phyloP scores from a whole-genome alignment of 2,329 filamentous ascomycete genomes.

The Myotisia sp. region DNA sequence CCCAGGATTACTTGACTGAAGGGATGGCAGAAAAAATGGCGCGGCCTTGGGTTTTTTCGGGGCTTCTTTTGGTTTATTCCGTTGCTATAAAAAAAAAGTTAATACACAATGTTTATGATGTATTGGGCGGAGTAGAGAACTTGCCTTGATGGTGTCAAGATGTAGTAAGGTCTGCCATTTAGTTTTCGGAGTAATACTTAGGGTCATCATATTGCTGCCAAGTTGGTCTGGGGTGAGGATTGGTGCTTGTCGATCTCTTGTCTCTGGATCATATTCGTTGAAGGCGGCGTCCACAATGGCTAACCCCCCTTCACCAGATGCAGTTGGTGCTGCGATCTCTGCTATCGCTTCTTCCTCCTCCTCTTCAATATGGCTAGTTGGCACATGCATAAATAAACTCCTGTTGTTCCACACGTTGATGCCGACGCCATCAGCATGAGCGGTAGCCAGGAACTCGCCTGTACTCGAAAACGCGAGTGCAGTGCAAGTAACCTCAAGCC shows the following conservation, averaged over 20 bases:
- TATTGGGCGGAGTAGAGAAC: constrained; percentile 3
- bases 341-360: constrained; percentile 58
- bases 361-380: constrained; percentile 72
- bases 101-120: constrained; percentile 9
- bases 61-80: constrained; percentile 85
- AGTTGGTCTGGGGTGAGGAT: constrained; percentile 58
- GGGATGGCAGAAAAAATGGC: constrained; percentile 72
- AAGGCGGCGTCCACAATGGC: constrained; percentile 65
- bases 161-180: constrained; percentile 91
- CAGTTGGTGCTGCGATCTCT: constrained; percentile 53
- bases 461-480: constrained; percentile 77
- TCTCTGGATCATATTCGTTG: constrained; percentile 39
- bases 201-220: constrained; percentile 65
- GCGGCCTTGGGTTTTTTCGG: constrained; percentile 88
- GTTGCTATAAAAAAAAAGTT: constrained; percentile 40
- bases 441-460: constrained; percentile 87
- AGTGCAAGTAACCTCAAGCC: constrained; percentile 62
- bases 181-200: constrained; percentile 78
- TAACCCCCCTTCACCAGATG: constrained; percentile 67
- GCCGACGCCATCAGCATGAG: constrained; percentile 66
- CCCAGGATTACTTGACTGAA: constrained; percentile 13
- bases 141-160: constrained; percentile 63
- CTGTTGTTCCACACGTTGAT: constrained; percentile 96
- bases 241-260: constrained; percentile 38
- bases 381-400: constrained; percentile 74